Percentiles rank a stretch among this genome's conserved stretches.
phyloP scores from a whole-genome alignment of 2,329 filamentous ascomycete species.

The Penicillium sp. region DNA sequence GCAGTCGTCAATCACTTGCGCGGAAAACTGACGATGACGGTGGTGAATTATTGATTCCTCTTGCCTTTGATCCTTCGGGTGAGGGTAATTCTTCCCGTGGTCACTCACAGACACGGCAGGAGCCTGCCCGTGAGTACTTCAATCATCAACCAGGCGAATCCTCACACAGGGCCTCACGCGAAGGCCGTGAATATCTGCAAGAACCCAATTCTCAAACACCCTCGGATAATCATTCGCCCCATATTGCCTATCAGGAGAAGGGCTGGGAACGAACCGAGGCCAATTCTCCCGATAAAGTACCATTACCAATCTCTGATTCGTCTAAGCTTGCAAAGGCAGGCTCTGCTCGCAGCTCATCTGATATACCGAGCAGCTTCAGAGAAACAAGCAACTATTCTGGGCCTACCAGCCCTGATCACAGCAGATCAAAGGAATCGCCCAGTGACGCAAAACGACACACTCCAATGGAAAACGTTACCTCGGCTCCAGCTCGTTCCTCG shows the following conservation, averaged over 20 bases:
- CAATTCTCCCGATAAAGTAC: conserved; percentile 16
- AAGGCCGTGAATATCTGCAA: conserved; percentile 17
- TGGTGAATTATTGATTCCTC: conserved; percentile 71
- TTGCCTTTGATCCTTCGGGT: conserved; percentile 67
- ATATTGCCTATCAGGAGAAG: conserved; percentile 89
- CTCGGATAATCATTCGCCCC: conserved; percentile 63
- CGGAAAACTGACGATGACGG: conserved; percentile 54
- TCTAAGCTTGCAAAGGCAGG: conserved; percentile 63
- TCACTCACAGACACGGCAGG: conserved; percentile 41
- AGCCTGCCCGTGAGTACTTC: conserved; percentile 59
- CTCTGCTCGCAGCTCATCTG: conserved; percentile 45
- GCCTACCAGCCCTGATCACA: conserved; percentile 31
- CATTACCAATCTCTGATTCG: conserved; percentile 46
- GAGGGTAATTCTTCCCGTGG: conserved; percentile 49
- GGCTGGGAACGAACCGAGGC: conserved; percentile 60
- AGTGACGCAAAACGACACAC: conserved; percentile 14
- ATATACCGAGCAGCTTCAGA: conserved; percentile 35
- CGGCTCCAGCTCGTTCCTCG: conserved; percentile 51
- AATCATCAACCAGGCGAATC: conserved; percentile 28
- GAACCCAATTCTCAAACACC: conserved; percentile 30
- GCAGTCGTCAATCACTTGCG: conserved; percentile 70
- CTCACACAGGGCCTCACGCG: conserved; percentile 23
- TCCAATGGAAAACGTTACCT: conserved; percentile 24
- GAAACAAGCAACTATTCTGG: conserved; percentile 40
- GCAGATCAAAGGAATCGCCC: conserved; percentile 17